Percentiles rank a stretch among this genome's conserved stretches.
Evolutionary conservation across 2,329 filamentous ascomycete genomes (phyloP).

Genomic region (Aureobasidium sp.): DNA sequence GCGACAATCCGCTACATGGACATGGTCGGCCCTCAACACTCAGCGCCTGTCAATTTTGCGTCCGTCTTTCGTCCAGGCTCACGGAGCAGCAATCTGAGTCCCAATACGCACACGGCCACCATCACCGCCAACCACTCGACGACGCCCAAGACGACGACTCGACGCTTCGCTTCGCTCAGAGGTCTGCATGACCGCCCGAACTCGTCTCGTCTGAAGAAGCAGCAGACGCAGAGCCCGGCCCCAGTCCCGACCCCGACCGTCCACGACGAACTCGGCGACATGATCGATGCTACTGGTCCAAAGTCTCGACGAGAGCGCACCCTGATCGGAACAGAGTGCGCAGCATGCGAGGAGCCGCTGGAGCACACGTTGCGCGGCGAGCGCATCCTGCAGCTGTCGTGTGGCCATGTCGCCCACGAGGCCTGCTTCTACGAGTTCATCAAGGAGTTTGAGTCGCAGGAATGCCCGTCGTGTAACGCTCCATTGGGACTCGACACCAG

Average conservation of each 20-base stretch:
- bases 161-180: constrained; percentile 10
- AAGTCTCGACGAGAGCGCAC: constrained; percentile 72
- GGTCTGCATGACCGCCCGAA: background rate
- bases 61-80: background rate
- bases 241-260: background rate
- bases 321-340: constrained; percentile 89
- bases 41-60: constrained; percentile 3
- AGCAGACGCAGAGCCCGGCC: background rate
- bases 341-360: constrained; percentile 91
- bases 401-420: constrained; percentile 93
- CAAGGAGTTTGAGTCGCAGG: constrained; percentile 85
- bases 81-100: background rate
- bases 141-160: background rate
- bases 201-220: constrained; percentile 9
- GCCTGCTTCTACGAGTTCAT: constrained; percentile 99
- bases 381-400: constrained; percentile 90
- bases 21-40: constrained; percentile 6
- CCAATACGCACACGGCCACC: background rate
- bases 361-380: constrained; percentile 93
- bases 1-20: background rate
- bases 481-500: constrained; percentile 88
- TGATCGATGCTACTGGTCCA: constrained; percentile 25
- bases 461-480: constrained; percentile 88
- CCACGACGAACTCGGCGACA: constrained; percentile 23
- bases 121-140: background rate